Evolutionary conservation across 495 filamentous ascomycete species (phyloP).

Genomic region (Lepraria neglecta): DNA sequence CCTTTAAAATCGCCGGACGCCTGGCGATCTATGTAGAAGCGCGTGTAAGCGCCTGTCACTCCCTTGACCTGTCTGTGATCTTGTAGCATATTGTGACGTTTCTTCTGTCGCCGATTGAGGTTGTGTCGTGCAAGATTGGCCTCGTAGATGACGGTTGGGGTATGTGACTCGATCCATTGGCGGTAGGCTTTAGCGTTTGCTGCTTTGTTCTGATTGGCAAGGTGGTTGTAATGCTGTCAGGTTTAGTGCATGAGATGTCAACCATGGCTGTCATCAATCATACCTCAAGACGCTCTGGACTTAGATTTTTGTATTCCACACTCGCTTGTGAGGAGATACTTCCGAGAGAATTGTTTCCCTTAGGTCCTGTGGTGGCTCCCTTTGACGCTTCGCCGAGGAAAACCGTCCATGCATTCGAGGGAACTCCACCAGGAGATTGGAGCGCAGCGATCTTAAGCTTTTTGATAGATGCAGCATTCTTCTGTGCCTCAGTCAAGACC

Average conservation of each 20-base stretch:
- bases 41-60: conserved; percentile 34
- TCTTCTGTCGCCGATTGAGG: conserved; percentile 36
- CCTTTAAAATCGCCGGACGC: conserved; percentile 44
- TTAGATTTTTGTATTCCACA: conserved; percentile 28
- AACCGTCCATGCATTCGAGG: conserved; percentile 24
- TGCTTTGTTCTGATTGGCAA: conserved; percentile 44
- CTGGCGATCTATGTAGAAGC: conserved; percentile 45
- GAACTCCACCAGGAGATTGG: conserved; percentile 30
- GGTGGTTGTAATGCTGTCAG: conserved; percentile 45
- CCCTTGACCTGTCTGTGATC: conserved; percentile 57
- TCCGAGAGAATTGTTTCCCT: background rate
- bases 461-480: conserved; percentile 10
- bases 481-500: background rate
- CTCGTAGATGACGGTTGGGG: conserved; percentile 48
- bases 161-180: conserved; percentile 54
- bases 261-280: conserved; percentile 2
- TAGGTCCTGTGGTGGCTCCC: background rate
- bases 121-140: conserved; percentile 58
- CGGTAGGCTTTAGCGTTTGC: conserved; percentile 42
- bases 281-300: conserved; percentile 37
- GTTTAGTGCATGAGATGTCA: background rate
- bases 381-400: conserved; percentile 27
- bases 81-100: conserved; percentile 30
- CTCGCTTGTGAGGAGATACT: conserved; percentile 23
- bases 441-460: conserved; percentile 36